Percentiles rank a stretch among this genome's conserved stretches.
Evolutionary conservation across 2,329 filamentous ascomycete genomes (phyloP).

Genomic region (Hypoxylon sp.): DNA sequence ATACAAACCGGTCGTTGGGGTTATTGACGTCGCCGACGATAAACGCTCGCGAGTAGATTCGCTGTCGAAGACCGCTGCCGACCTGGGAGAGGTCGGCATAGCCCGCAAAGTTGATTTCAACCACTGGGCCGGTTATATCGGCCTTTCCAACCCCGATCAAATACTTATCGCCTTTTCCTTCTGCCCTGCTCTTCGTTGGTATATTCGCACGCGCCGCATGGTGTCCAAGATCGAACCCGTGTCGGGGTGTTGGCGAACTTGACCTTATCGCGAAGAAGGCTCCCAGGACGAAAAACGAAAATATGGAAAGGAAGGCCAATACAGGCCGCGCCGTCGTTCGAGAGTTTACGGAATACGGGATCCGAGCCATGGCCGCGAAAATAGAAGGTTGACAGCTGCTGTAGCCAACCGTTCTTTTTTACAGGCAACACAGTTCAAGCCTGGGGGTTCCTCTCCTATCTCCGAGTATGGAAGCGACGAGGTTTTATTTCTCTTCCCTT

Average conservation of each 20-base stretch:
- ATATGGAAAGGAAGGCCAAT: conserved; percentile 50
- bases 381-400: conserved; percentile 13
- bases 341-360: conserved; percentile 31
- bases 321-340: conserved; percentile 49
- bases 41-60: conserved; percentile 88
- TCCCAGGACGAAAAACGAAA: conserved; percentile 56
- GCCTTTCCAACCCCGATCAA: conserved; percentile 68
- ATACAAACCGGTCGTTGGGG: conserved; percentile 81
- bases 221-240: conserved; percentile 43
- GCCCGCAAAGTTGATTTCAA: conserved; percentile 91
- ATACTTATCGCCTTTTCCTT: conserved; percentile 59
- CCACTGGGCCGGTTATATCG: conserved; percentile 78
- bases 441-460: conserved; percentile 12
- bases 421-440: conserved; percentile 18
- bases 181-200: conserved; percentile 44
- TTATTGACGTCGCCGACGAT: conserved; percentile 80
- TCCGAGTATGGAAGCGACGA: conserved; percentile 14
- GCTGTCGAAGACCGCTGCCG: conserved; percentile 86
- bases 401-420: conserved; percentile 15
- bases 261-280: conserved; percentile 51
- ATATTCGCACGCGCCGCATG: conserved; percentile 29
- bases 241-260: conserved; percentile 26
- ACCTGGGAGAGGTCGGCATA: conserved; percentile 85
- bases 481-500: conserved; percentile 28
- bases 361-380: conserved; percentile 40